Evolutionary conservation across 768 basidiomycete species (phyloP).

Genomic region (Phanerochaete sordida): DNA sequence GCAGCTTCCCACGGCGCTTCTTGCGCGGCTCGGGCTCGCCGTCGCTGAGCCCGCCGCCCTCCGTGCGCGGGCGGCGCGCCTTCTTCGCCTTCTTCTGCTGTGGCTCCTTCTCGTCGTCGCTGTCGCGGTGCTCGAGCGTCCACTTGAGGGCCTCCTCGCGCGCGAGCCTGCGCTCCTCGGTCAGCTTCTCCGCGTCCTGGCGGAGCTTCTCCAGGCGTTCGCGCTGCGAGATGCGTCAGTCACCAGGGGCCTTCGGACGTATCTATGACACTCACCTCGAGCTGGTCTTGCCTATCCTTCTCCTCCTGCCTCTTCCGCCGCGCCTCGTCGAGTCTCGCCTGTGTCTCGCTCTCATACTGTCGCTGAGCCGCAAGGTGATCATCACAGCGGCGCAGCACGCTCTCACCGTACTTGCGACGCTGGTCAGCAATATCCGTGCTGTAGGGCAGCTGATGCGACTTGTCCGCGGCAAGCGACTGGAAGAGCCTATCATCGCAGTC

Average conservation of each 20-base stretch:
- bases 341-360: slow-evolving; percentile 66
- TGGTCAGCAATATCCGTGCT: slow-evolving; percentile 85
- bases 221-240: slow-evolving; percentile 39
- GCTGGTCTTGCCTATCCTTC: slow-evolving; percentile 55
- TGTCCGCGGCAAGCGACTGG: slow-evolving; percentile 75
- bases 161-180: slow-evolving; percentile 70
- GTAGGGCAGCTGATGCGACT: slow-evolving; percentile 70
- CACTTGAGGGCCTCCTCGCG: slow-evolving; percentile 79
- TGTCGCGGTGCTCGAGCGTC: slow-evolving; percentile 63
- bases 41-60: slow-evolving; percentile 29
- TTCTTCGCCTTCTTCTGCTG: slow-evolving; percentile 41
- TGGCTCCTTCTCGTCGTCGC: slow-evolving; percentile 80
- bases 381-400: slow-evolving; percentile 75
- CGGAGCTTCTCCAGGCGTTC: slow-evolving; percentile 60
- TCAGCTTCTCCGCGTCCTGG: slow-evolving; percentile 73
- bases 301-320: slow-evolving; percentile 79
- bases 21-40: slow-evolving; percentile 55
- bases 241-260: background rate
- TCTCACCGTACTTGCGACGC: slow-evolving; percentile 85
- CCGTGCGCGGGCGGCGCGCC: slow-evolving; percentile 49
- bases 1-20: slow-evolving; percentile 63
- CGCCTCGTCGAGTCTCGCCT: slow-evolving; percentile 73
- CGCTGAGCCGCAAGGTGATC: slow-evolving; percentile 75
- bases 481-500: slow-evolving; percentile 60
- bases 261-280: slow-evolving; percentile 49